Base-by-base conservation (phyloP, 2,329 filamentous ascomycete species). In the Metarhizium brunneum region DNA sequence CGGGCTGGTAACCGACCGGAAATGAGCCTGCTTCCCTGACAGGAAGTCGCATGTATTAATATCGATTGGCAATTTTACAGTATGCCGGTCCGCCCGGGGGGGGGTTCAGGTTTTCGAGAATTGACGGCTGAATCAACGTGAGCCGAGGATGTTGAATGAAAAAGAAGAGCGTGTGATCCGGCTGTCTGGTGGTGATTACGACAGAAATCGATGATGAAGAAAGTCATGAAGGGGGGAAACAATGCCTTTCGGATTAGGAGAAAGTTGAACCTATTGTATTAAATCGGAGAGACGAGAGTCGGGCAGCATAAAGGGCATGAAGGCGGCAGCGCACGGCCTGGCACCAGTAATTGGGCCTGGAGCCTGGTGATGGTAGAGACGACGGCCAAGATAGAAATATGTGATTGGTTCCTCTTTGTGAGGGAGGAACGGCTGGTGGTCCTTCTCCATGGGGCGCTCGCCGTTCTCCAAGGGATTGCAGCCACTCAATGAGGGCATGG, bases 21-120 rank as follows among this genome's bases (percentile, higher is more conserved):
- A 56, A 56, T 56, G 54, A 56, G 43, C 35, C 50, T 25, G 54
- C 52, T 52, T 35, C 25, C 54, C 50, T 55, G 29, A 4, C 43
- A 38, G 48, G 11, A 7, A 20, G 14, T 16, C 6, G 42, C 14
- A 18, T 18, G 40, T 43, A 43, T 43, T 18, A 43, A 16, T 43
- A 25, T 25, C 25, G 25, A 25, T 25, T 25, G 25, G 25, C 16
- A 36, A 36, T 36, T 13, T 36, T 13, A 36, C 35, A 36, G 35
- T 36, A 8, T 36, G 35, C 13, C 35, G 8, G 35, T 13, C 35
- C 8, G 8, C 8, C 38, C 0, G 14, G 13, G 38, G 32, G 10
- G 7, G 32, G 7, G 10, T 11, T 11, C 32, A 35, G 10, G 32
- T 35, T 1, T 40, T 40, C 38, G 38, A 40, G 38, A 40, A 40